phyloP scores from a whole-genome alignment of 208 protist species.

The Leptomonas seymouri region DNA sequence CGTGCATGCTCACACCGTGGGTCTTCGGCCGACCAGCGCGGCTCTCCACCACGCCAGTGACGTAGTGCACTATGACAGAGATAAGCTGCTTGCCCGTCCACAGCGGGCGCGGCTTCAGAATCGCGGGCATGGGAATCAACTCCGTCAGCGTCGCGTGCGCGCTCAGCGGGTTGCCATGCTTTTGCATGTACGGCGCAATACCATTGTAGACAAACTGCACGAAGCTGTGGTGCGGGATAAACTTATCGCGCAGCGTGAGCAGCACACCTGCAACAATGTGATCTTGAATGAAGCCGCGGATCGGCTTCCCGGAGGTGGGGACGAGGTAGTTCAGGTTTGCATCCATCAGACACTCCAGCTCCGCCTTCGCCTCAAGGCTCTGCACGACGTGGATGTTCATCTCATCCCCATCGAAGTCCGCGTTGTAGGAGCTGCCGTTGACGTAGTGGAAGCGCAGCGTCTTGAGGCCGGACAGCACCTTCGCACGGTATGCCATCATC shows the following conservation, averaged over 20 bases:
- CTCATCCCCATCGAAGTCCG: conserved; percentile 99
- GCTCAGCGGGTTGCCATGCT: conserved; percentile 42
- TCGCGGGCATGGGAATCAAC: conserved; percentile 90
- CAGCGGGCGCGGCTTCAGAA: conserved; percentile 94
- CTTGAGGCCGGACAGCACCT: conserved; percentile 94
- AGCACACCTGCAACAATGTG: conserved; percentile 98
- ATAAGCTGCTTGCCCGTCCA: conserved; percentile 99
- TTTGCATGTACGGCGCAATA: conserved; percentile 80
- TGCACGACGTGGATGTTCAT: conserved; percentile 99
- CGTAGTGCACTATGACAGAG: conserved; percentile 81
- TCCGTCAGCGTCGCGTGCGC: conserved; percentile 57
- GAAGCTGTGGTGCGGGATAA: conserved; percentile 94
- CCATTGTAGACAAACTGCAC: conserved; percentile 94
- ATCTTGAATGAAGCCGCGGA: conserved; percentile 99
- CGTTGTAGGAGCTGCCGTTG: conserved; percentile 99
- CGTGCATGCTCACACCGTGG: conserved; percentile 82
- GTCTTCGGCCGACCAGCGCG: conserved; percentile 14
- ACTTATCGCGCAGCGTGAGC: conserved; percentile 97
- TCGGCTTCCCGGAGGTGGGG: conserved; percentile 96
- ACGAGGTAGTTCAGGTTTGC: conserved; percentile 97
- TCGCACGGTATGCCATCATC: conserved; percentile 98
- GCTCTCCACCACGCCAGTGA: conserved; percentile 57
- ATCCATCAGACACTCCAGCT: conserved; percentile 95
- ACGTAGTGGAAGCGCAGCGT: conserved; percentile 99
- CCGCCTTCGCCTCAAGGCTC: conserved; percentile 91